Base-by-base conservation (phyloP, 2,329 filamentous ascomycete species). In the Cryphonectria radicalis region DNA sequence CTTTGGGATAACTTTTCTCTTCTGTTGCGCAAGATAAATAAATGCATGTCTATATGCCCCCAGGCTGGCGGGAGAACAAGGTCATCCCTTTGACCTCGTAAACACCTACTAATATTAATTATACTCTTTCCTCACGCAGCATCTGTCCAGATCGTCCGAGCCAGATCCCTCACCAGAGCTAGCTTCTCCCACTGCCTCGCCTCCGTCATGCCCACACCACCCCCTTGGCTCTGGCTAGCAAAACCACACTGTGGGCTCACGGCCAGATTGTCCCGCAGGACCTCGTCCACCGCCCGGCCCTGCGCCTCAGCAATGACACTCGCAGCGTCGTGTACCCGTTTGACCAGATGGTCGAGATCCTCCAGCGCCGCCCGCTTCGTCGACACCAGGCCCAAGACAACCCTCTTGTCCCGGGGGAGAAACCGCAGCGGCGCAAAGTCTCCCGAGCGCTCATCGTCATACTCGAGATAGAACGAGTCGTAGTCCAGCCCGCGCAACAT, bases 291-390 rank as follows among this genome's bases (percentile, higher is more conserved):
- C 6, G 81, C 83, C 74, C 88, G 81, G 6, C 84, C 84, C 70
- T 85, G 87, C 0, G 88, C 88, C 74, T 87, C 82, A 0, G 88
- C 87, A 68, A 91, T 86, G 77, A 88, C 86, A 53, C 85, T 83
- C 2, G 89, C 89, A 2, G 85, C 85, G 28, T 82, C 78, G 35
- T 79, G 76, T 4, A 87, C 82, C 7, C 81, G 80, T 71, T 77
- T 79, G 74, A 83, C 83, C 76, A 86, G 80, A 70, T 80, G 78
- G 62, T 79, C 79, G 70, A 82, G 77, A 71, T 85, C 81, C 74
- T 87, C 85, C 50, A 87, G 76, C 68, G 81, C 78, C 3, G 83
- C 77, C 73, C 82, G 85, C 78, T 87, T 87, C 70, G 82, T 84
- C 22, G 84, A 86, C 19, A 87, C 79, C 17, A 87, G 80, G 8